phyloP scores from a whole-genome alignment of 352 stramenopile species.

The Phytophthora colocasiae region DNA sequence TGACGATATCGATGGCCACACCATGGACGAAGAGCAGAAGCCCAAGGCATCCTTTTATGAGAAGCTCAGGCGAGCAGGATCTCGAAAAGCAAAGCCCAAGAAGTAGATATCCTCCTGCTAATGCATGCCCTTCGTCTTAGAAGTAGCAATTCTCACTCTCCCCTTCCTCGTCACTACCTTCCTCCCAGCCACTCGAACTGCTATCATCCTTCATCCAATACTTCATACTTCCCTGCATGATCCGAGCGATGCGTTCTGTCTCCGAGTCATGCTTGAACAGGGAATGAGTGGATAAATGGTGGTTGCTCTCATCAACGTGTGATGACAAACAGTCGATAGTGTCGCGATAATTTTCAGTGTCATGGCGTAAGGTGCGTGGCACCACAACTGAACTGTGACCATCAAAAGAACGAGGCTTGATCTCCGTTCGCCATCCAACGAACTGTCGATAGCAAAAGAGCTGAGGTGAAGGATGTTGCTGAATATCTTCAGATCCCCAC shows the following conservation, averaged over 20 bases:
- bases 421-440: neutral
- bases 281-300: constrained; percentile 12
- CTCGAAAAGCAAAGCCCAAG: constrained; percentile 58
- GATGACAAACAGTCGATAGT: neutral
- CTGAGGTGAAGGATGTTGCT: neutral
- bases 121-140: constrained; percentile 8
- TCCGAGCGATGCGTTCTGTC: constrained; percentile 79
- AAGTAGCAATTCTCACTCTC: constrained; percentile 42
- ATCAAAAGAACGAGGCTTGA: neutral
- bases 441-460: neutral
- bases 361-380: neutral
- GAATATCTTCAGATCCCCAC: neutral
- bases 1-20: constrained; percentile 27
- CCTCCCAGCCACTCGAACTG: constrained; percentile 35
- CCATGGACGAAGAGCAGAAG: constrained; percentile 15
- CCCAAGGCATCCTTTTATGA: constrained; percentile 79
- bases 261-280: constrained; percentile 58
- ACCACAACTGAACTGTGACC: neutral
- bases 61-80: constrained; percentile 66
- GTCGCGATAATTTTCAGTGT: neutral
- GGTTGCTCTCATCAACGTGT: constrained; percentile 4
- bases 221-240: constrained; percentile 77
- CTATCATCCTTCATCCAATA: constrained; percentile 58
- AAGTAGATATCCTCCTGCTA: constrained; percentile 29
- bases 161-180: constrained; percentile 45